These are phyloP conservation scores for Dioscorea cayenensis DNA, from an alignment of 116 monocot genomes.

Conservation along the genomic window DNA sequence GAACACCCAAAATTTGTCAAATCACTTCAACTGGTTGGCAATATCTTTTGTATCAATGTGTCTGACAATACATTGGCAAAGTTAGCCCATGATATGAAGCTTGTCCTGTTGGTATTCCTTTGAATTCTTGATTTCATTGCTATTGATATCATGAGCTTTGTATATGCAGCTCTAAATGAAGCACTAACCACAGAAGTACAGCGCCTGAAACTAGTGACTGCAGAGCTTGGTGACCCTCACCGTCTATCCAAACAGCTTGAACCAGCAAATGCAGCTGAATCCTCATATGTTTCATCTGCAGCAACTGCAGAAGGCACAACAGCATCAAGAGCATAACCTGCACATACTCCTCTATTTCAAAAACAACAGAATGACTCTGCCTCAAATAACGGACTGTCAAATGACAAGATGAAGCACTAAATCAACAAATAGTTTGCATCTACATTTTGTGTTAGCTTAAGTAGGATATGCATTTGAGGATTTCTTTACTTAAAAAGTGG, in stretches of 20 bases:
- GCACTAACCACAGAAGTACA: constrained; percentile 51
- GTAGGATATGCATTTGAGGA: too few relatives aligned
- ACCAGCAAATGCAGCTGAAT: constrained; percentile 35
- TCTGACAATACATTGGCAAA: neutral
- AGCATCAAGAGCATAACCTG: neutral
- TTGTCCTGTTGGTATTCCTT: neutral
- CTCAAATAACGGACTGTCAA: neutral
- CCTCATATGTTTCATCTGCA: constrained; percentile 40
- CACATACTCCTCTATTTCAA: too few relatives aligned
- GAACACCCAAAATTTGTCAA: too few relatives aligned
- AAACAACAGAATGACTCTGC: neutral
- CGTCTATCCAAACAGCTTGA: constrained; percentile 23
- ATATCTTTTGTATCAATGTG: too few relatives aligned
- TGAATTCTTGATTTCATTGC: neutral
- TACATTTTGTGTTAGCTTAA: too few relatives aligned
- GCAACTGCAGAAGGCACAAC: constrained; percentile 42
- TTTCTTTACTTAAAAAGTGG: neutral
- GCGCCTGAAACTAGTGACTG: constrained; percentile 51
- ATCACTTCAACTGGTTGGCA: too few relatives aligned
- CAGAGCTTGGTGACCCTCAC: constrained; percentile 31
- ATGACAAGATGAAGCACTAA: neutral
- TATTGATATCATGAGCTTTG: neutral
- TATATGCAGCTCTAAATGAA: too few relatives aligned
- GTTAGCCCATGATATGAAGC: neutral
- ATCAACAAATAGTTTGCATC: neutral